These are phyloP conservation scores for Ophiocordyceps camponoti-saundersi DNA, from an alignment of 2,329 filamentous ascomycete genomes.

Conservation along the genomic window DNA sequence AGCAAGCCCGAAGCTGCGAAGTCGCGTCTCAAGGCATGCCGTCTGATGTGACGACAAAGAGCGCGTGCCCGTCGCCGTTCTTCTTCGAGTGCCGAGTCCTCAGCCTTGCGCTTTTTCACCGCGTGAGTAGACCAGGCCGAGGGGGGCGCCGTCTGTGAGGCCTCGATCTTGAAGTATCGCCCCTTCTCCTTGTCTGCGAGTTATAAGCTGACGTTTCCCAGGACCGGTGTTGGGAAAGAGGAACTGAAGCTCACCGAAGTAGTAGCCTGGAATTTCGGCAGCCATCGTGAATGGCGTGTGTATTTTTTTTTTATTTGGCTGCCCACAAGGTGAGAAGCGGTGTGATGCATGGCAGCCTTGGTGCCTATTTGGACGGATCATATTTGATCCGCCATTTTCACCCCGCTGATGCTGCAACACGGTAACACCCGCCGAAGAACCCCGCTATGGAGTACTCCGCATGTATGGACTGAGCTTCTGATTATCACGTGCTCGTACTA, in stretches of 20 bases:
- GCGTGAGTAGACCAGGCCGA: constrained; percentile 38
- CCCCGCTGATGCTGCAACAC: too few relatives aligned
- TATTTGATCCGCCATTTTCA: too few relatives aligned
- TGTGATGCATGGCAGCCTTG: not conserved
- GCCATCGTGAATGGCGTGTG: not conserved
- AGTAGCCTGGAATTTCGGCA: not conserved
- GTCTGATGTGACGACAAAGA: constrained; percentile 20
- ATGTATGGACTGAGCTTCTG: too few relatives aligned
- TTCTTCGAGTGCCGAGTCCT: constrained; percentile 18
- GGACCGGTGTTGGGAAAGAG: too few relatives aligned
- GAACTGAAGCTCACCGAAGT: not conserved
- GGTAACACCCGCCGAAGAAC: too few relatives aligned
- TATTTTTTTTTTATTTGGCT: not conserved
- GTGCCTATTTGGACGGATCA: too few relatives aligned
- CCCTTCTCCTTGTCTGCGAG: constrained; percentile 34
- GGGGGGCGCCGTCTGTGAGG: constrained; percentile 32
- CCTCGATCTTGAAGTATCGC: constrained; percentile 53
- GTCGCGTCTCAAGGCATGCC: constrained; percentile 17
- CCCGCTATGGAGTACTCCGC: too few relatives aligned
- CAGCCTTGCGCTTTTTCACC: constrained; percentile 36
- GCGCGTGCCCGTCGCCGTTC: constrained; percentile 11
- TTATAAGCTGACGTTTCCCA: not conserved
- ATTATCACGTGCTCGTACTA: not conserved
- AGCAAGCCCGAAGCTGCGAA: constrained; percentile 12
- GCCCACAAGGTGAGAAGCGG: not conserved